Evolutionary conservation across 106 monocot genomes (phyloP).

Genomic region (Xerophyta viscosa): DNA sequence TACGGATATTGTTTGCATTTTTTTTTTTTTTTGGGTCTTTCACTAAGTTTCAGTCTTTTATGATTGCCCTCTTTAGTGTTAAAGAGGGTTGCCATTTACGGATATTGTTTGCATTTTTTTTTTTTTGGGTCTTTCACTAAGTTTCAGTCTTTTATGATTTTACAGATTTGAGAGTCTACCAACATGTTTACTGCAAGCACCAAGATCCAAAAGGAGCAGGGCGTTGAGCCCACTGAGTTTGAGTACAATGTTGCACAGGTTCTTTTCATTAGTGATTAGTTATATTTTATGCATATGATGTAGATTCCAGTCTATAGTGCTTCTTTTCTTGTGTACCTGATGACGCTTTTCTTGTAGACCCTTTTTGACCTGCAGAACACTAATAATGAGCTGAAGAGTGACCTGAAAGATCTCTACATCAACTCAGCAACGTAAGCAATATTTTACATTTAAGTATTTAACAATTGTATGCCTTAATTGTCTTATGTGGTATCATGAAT

Average conservation of each 20-base stretch:
- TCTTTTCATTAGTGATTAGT: not conserved
- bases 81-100: no score
- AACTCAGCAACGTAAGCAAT: constrained; percentile 69
- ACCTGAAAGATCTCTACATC: constrained; percentile 86
- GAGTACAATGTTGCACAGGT: constrained; percentile 62
- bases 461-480: not conserved
- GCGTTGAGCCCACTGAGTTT: constrained; percentile 7
- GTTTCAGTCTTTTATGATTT: not conserved
- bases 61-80: no score
- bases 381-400: constrained; percentile 85
- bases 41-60: no score
- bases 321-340: not conserved
- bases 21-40: no score
- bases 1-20: no score
- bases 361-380: constrained; percentile 85
- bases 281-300: not conserved
- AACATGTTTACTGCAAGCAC: constrained; percentile 11
- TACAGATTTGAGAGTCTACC: not conserved
- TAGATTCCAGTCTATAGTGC: not conserved
- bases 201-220: constrained; percentile 13
- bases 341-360: constrained; percentile 24
- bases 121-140: no score
- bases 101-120: no score
- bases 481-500: not conserved
- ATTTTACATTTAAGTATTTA: no score